Evolutionary conservation across 306 rosid genomes (phyloP), one percentile per base, ranked within the genome.

Genomic region (Inga oerstediana): DNA sequence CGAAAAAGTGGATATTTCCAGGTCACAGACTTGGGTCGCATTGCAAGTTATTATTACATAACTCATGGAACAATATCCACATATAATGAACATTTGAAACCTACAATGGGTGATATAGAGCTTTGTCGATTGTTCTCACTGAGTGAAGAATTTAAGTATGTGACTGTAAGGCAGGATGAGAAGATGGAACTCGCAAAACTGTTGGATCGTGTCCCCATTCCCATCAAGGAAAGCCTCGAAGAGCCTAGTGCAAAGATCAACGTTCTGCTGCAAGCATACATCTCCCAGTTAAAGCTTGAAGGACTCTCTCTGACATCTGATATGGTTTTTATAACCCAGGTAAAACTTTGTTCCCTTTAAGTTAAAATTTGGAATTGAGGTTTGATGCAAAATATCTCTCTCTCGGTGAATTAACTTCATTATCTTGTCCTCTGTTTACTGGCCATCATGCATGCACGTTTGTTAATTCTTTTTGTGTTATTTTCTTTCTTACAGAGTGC

Each of bases 281-380:
- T 93, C 82, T 92, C 98, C 79, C 97, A 92, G 76, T 83, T 95
- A 80, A 93, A 95, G 91, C 95, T 95, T 85, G 99, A 95, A 87
- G 98, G 98, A 51, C 90, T 95, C 80, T 93, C 98, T 19, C 83
- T 95, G 85, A 92, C 98, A 72, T 93, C 97, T 76, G 99, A 95
- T 87, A 95, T 93, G 99, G 98, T 93, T 76, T 95, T 88, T 84
- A 95, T 95, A 81, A 95, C 99, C 75, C 99, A 95, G 98, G 98
- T 95, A 85, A 75, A 70, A 78, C 61, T 52, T n/a, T 48, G 80
- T 8, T 34, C 5, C 65, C 62, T 43, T 59, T 58, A 34, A 41
- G 44, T 72, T 78, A 19, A 58, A 56, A 43, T 35, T 48, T 68
- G 24, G 45, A 32, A 12, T 34, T 34, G 7, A 39, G 51, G 37